A percentile compares a stretch with the other conserved stretches of the same genome.
Conservation (phyloP, 768 basidiomycete species). For the Roridomyces roridus region DNA sequence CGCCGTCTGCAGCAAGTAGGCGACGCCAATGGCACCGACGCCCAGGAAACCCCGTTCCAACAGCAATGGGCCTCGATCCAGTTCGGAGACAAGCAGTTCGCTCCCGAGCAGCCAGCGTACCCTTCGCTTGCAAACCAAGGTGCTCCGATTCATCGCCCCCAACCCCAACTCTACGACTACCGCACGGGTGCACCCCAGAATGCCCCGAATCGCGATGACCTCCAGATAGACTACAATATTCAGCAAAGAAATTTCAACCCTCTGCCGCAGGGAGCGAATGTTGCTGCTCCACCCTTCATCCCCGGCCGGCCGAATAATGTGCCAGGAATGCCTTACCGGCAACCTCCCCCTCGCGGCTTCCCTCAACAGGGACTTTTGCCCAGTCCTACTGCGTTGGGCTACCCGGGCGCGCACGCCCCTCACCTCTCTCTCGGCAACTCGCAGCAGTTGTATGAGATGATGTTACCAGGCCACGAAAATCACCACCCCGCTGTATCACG, state of each 20-base stretch:
- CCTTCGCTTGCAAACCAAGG: slow-evolving; percentile 68
- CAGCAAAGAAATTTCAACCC: slow-evolving; percentile 64
- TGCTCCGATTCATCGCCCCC: slow-evolving; percentile 53
- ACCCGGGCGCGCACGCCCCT: slow-evolving; percentile 61
- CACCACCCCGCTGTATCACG: slow-evolving; percentile 73
- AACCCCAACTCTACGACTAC: slow-evolving; percentile 59
- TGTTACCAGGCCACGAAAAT: slow-evolving; percentile 63
- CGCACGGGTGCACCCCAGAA: slow-evolving; percentile 45
- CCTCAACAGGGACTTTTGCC: slow-evolving; percentile 59
- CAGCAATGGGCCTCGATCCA: slow-evolving; percentile 59
- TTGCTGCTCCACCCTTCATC: slow-evolving; percentile 52
- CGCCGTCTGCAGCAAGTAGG: slow-evolving; percentile 77
- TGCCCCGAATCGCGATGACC: slow-evolving; percentile 48
- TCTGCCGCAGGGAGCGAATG: slow-evolving; percentile 44
- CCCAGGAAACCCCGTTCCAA: slow-evolving; percentile 36
- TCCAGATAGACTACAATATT: slow-evolving; percentile 60
- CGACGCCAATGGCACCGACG: slow-evolving; percentile 36
- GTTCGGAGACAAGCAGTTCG: slow-evolving; percentile 54
- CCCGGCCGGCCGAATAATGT: slow-evolving; percentile 59
- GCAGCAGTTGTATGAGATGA: slow-evolving; percentile 84
- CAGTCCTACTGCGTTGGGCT: slow-evolving; percentile 59
- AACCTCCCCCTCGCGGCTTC: slow-evolving; percentile 59
- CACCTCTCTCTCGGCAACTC: slow-evolving; percentile 76
- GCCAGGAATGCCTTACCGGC: slow-evolving; percentile 61
- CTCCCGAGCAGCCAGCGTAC: slow-evolving; percentile 58